Base-by-base conservation (phyloP, 805 yeast species). In the Suhomyces canberraensis region DNA sequence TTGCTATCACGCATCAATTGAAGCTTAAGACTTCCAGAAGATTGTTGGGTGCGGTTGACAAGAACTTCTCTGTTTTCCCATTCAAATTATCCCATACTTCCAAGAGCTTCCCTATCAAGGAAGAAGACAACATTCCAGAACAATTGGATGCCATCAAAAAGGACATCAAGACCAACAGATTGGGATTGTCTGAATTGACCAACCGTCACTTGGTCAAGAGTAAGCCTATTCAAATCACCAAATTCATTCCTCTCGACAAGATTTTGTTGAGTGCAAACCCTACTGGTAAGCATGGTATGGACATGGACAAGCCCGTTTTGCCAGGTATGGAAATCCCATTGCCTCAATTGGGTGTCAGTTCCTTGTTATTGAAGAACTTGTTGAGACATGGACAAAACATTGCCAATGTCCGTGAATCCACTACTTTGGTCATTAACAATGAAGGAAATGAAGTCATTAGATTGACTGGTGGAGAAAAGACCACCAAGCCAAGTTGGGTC, bases 11-110 rank as follows among this genome's bases (percentile, higher is more conserved):
- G 29, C 86, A 90, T 58, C 81, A 77, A 40, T 74, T 91, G 55
- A 88, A 82, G 55, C 69, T 91, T 50, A 81, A 76, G 56, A 71
- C 86, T 16, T 73, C 95, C 8, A 78, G 95, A 60, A 75, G 73
- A 43, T 70, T 89, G 38, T 70, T 90, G 47, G 70, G 78, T 22
- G 75, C 75, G 42, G 76, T 87, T 47, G 96, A 89, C 61, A 78
- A 75, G 48, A 68, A 75, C 32, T 71, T 77, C 48, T 85, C 96
- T 18, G 98, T 93, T 22, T 91, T 78, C 61, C 98, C 98, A 39
- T 87, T 91, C 72, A 91, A 88, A 63, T 72, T 90, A 48, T 72
- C 88, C 25, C 83, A 86, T 62, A 65, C 86, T 31, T 74, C 87
- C 11, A 68, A 71, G 16, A 51, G 61, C 27, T 82, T 81, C 73